Conservation (phyloP, 2,329 filamentous ascomycete species). For the Tolypocladium tundrense region DNA sequence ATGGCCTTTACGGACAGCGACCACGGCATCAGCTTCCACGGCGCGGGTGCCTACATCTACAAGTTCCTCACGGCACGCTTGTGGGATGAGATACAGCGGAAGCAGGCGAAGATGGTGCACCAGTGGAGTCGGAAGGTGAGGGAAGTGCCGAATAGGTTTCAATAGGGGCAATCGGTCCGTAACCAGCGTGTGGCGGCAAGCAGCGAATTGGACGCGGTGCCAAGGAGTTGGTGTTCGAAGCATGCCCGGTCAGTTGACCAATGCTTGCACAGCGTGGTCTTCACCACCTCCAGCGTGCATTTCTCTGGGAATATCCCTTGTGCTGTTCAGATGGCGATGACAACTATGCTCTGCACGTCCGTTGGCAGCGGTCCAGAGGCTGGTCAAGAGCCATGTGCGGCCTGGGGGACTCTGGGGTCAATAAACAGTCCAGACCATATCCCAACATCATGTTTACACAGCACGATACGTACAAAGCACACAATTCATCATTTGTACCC, state of each 20-base stretch:
- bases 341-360: background rate
- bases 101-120: slow-evolving; percentile 22
- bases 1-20: slow-evolving; percentile 57
- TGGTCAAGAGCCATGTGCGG: background rate
- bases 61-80: slow-evolving; percentile 51
- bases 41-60: slow-evolving; percentile 46
- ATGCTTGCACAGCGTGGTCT: too few species aligned
- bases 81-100: slow-evolving; percentile 50
- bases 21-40: slow-evolving; percentile 50
- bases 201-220: too few species aligned
- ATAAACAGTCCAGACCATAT: background rate
- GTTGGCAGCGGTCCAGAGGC: background rate
- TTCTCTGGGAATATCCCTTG: background rate
- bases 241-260: too few species aligned
- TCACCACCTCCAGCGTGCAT: too few species aligned
- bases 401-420: too few species aligned
- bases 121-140: slow-evolving; percentile 20
- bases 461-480: too few species aligned
- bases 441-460: background rate
- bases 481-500: too few species aligned
- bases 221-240: too few species aligned
- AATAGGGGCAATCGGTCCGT: background rate
- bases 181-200: background rate
- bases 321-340: background rate
- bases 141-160: background rate